These are phyloP conservation scores for Rhodotorula toruloides DNA, from an alignment of 768 basidiomycete species.

Conservation along the genomic window DNA sequence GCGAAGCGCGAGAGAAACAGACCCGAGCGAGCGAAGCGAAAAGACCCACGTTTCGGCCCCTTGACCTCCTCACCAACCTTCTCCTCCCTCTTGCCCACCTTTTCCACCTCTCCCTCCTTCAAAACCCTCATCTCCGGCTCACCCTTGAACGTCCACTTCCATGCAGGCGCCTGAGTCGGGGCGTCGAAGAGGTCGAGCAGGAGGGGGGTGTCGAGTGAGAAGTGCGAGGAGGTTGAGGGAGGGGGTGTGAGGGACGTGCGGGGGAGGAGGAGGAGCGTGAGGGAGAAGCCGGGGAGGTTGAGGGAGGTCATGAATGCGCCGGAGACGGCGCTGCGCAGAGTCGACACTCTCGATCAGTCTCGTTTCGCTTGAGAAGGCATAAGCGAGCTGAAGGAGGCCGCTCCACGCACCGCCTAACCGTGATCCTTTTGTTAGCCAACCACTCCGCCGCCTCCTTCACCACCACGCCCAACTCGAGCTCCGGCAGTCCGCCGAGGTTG, in stretches of 20 bases:
- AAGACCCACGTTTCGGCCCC: conserved; percentile 26
- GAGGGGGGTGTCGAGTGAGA: conserved; percentile 35
- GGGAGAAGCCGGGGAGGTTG: conserved; percentile 50
- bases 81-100: conserved; percentile 10
- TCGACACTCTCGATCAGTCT: background rate
- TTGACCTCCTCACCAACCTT: conserved; percentile 13
- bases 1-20: background rate
- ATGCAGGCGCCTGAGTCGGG: conserved; percentile 40
- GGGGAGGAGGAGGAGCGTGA: conserved; percentile 49
- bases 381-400: too few relatives aligned
- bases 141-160: conserved; percentile 38
- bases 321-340: conserved; percentile 28
- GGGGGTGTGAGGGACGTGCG: conserved; percentile 31
- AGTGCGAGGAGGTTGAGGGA: background rate
- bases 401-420: conserved; percentile 34
- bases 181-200: conserved; percentile 48
- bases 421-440: conserved; percentile 35
- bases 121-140: conserved; percentile 23
- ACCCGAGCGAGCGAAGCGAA: too few relatives aligned
- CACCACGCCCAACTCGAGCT: conserved; percentile 43
- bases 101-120: conserved; percentile 4
- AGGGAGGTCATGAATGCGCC: conserved; percentile 47
- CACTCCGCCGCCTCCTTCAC: conserved; percentile 38
- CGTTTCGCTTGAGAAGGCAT: background rate
- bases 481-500: conserved; percentile 46